Conservation (phyloP, 805 yeast genomes). For the Myxozyma udenii region DNA sequence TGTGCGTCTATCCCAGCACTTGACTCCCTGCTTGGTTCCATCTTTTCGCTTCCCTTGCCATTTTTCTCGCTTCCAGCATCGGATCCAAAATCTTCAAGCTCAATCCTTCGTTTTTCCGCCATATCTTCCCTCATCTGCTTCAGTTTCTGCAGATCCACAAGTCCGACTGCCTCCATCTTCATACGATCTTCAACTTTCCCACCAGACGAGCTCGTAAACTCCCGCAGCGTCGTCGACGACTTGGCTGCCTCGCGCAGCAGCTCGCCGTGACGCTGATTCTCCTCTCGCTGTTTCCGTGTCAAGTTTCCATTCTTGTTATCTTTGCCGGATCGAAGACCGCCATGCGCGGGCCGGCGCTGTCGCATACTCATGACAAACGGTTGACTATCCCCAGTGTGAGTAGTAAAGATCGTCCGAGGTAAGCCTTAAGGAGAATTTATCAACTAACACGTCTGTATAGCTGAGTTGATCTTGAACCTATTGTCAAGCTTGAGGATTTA, state of each 20-base stretch:
- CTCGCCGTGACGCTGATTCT: not conserved
- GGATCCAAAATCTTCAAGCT: not conserved
- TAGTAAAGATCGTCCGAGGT: not conserved
- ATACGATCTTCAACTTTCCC: slow-evolving; percentile 14
- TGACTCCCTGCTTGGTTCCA: too few relatives aligned
- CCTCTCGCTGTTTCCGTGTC: slow-evolving; percentile 10
- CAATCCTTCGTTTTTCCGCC: not conserved
- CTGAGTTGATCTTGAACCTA: too few relatives aligned
- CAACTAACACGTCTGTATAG: too few relatives aligned
- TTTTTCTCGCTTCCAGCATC: not conserved
- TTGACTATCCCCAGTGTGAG: not conserved
- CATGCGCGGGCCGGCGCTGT: too few relatives aligned
- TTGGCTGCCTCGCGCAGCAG: slow-evolving; percentile 11
- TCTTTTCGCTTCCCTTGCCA: too few relatives aligned
- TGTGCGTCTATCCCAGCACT: not conserved
- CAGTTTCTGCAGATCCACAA: slow-evolving; percentile 12
- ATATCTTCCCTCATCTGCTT: slow-evolving; percentile 9
- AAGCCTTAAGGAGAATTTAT: too few relatives aligned
- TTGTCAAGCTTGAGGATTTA: too few relatives aligned
- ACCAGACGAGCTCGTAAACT: slow-evolving; percentile 7
- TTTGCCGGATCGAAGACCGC: not conserved
- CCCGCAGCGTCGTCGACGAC: slow-evolving; percentile 14
- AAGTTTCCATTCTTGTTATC: not conserved
- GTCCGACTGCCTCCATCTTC: slow-evolving; percentile 16
- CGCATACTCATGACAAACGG: too few relatives aligned